Base-by-base conservation (phyloP, 306 rosid genomes). In the Begonia loranthoides region DNA sequence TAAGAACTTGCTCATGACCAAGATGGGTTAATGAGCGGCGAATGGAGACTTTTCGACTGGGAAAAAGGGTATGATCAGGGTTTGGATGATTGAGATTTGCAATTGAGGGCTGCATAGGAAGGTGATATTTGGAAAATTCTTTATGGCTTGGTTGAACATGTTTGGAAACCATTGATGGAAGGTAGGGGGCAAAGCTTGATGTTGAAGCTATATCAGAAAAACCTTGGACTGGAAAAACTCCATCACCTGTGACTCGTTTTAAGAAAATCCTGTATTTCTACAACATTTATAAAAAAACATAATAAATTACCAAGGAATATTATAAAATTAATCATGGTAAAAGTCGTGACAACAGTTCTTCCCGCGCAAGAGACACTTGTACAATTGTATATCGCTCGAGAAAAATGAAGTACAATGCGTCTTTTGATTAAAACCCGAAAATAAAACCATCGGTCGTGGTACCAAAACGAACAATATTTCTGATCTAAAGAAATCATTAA, bases 181-280 rank as follows among this genome's bases (percentile, higher is more conserved):
- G 65, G 15, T 70, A 59, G 7, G 51, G 12, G 9, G 78, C 82
- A 14, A 84, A 78, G 33, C 45, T 76, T 67, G 90, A 78, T 56
- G 58, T 69, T 17, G 65, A 39, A 2, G 54, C 50, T 24, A 64
- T 73, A 0, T 66, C 64, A 0, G 80, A 59, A 61, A 73, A 6
- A 24, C 70, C 64, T 33, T 50, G 51, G 24, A 65, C 50, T 9
- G 57, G 15, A 12, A 39, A 0, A 7, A 49, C n/a, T n/a, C 73
- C 80, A 51, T 46, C 74, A 12, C 67, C 73, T 0, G 74, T 62
- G 22, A 84, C 76, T 28, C 46, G 56, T 12, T 22, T 76, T 19
- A 76, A 51, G 63, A 84, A 84, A 2, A 69, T 17, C 0, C 87
- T 76, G 59, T 84, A 78, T 50, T 81, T 84, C 95, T 84, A 78